Percentiles rank a stretch among this genome's conserved stretches.
Evolutionary conservation across 1,284 basidiomycete genomes (phyloP).

Genomic region (Phaffia rhodozyma): DNA sequence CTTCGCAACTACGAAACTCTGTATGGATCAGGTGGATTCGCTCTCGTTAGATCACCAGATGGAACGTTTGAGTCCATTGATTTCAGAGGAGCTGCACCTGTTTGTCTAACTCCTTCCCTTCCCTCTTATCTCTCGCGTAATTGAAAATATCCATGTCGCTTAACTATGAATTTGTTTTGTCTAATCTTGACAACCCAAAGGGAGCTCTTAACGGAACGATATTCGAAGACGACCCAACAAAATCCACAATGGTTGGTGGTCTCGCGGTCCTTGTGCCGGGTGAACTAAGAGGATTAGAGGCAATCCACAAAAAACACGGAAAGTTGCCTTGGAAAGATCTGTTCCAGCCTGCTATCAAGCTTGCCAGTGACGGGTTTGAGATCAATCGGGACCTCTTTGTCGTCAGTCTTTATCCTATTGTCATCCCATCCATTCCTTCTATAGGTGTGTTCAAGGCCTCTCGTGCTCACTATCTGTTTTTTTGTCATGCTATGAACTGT

Average conservation of each 20-base stretch:
- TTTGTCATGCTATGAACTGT: too few relatives aligned
- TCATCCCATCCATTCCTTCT: too few relatives aligned
- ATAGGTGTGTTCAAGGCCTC: too few relatives aligned
- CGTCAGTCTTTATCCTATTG: conserved; percentile 20
- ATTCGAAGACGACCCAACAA: conserved; percentile 1
- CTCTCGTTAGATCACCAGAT: conserved; percentile 10
- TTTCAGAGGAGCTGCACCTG: conserved; percentile 16
- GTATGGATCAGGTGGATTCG: conserved; percentile 9
- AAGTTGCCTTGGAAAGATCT: conserved; percentile 61
- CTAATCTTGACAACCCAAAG: background rate
- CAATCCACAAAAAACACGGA: conserved; percentile 60
- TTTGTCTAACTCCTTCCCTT: background rate
- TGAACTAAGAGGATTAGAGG: conserved; percentile 69
- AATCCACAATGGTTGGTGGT: conserved; percentile 54
- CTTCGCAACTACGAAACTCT: too few relatives aligned
- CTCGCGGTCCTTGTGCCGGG: conserved; percentile 73
- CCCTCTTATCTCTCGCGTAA: background rate
- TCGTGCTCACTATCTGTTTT: too few relatives aligned
- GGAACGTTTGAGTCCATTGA: conserved; percentile 13
- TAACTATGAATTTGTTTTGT: background rate
- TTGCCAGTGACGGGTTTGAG: conserved; percentile 64
- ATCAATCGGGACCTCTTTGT: conserved; percentile 26
- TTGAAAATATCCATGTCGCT: too few relatives aligned
- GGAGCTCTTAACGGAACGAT: conserved; percentile 9
- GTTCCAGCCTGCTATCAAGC: conserved; percentile 57